These are phyloP conservation scores for Phytopythium vexans DNA, from an alignment of 352 stramenopile genomes.

Conservation along the genomic window DNA sequence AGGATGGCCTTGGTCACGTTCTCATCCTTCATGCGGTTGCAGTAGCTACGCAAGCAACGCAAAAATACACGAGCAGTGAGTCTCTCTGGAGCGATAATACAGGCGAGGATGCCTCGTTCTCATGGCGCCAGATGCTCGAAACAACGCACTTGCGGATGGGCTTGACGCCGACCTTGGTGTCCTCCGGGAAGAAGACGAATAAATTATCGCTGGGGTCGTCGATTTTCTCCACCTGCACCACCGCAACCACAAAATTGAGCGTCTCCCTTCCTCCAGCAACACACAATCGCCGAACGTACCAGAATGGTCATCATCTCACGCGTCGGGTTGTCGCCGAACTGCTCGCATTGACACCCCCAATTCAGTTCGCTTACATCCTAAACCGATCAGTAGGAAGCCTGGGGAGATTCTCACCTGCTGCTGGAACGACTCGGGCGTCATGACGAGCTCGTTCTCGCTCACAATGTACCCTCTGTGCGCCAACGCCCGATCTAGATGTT, in stretches of 20 bases:
- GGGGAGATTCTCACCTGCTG: conserved; percentile 39
- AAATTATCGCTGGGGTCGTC: conserved; percentile 93
- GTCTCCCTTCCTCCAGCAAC: neutral
- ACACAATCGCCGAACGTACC: conserved; percentile 27
- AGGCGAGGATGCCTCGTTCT: neutral
- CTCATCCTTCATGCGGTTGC: conserved; percentile 97
- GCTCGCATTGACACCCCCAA: neutral
- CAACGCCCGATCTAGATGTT: conserved; percentile 1
- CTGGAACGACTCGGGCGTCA: conserved; percentile 93
- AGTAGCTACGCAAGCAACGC: conserved; percentile 41
- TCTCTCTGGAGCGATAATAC: neutral
- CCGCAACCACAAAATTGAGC: neutral
- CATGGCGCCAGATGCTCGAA: conserved; percentile 19
- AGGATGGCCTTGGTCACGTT: conserved; percentile 98
- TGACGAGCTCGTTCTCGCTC: conserved; percentile 94
- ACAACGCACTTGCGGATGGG: conserved; percentile 91
- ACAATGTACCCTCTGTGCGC: conserved; percentile 96
- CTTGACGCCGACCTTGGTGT: conserved; percentile 98
- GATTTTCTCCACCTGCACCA: conserved; percentile 67
- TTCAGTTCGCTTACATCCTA: neutral
- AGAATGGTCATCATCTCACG: conserved; percentile 97
- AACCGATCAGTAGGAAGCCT: neutral
- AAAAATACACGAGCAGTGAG: neutral
- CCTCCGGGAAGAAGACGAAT: conserved; percentile 99
- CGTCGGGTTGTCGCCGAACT: conserved; percentile 92